Conservation (phyloP, 805 yeast species). For the Peterozyma xylosa region DNA sequence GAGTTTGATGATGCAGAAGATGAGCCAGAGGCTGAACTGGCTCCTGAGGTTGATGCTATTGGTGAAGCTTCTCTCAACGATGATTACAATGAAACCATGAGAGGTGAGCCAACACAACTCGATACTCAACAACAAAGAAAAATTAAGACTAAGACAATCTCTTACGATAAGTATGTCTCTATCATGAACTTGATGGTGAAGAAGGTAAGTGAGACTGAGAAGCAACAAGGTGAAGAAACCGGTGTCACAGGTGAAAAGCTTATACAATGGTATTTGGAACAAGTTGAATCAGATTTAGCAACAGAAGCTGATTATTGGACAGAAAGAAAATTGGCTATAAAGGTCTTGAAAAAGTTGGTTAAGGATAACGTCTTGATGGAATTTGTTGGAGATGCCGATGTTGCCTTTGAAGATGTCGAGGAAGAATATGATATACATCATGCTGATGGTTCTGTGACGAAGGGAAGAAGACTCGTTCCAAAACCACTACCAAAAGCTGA, state of each 20-base stretch:
- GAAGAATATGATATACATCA: constrained; percentile 19
- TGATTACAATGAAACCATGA: constrained; percentile 4
- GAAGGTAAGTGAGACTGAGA: constrained; percentile 47
- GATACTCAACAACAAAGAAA: constrained; percentile 17
- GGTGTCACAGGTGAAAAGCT: constrained; percentile 67
- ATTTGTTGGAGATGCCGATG: constrained; percentile 40
- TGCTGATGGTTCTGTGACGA: constrained; percentile 13
- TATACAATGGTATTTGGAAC: constrained; percentile 74
- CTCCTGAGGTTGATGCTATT: constrained; percentile 17
- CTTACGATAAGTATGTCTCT: constrained; percentile 80
- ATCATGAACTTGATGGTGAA: constrained; percentile 76
- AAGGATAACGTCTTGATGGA: constrained; percentile 80
- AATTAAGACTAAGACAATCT: constrained; percentile 35
- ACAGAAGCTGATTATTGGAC: constrained; percentile 63
- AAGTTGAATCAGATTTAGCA: constrained; percentile 61
- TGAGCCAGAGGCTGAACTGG: constrained; percentile 19
- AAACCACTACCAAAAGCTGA: constrained; percentile 14
- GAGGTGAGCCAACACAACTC: constrained; percentile 5
- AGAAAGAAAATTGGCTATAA: constrained; percentile 65
- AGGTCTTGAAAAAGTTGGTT: constrained; percentile 76
- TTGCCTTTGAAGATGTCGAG: constrained; percentile 20
- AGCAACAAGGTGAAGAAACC: constrained; percentile 27
- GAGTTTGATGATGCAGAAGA: constrained; percentile 63
- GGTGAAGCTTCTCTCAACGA: constrained; percentile 11
- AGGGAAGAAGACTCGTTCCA: constrained; percentile 1